A percentile compares a stretch with the other conserved stretches of the same genome.
These are phyloP conservation scores for Penicillium diatomitis DNA, from an alignment of 495 filamentous ascomycete genomes.

Conservation along the genomic window DNA sequence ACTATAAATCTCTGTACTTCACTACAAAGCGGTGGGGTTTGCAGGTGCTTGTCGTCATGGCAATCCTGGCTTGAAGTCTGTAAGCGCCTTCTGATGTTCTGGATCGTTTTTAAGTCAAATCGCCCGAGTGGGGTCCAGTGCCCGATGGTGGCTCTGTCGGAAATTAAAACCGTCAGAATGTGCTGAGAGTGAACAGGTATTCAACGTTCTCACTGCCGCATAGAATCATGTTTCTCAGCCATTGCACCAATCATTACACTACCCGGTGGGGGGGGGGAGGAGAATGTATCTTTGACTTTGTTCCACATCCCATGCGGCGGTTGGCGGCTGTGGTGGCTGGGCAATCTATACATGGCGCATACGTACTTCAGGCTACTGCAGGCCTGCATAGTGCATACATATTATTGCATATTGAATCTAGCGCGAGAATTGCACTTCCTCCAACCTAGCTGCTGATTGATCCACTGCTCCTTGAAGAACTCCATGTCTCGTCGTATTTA, in stretches of 20 bases:
- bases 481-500: too few relatives aligned
- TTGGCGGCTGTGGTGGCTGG: constrained; percentile 20
- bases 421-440: too few relatives aligned
- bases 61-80: constrained; percentile 8
- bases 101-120: not conserved
- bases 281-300: not conserved
- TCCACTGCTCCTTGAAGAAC: too few relatives aligned
- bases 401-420: too few relatives aligned
- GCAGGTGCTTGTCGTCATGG: constrained; percentile 12
- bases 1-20: too few relatives aligned
- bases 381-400: too few relatives aligned
- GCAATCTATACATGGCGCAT: constrained; percentile 4
- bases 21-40: constrained; percentile 3
- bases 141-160: constrained; percentile 8
- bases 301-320: constrained; percentile 1
- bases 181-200: too few relatives aligned
- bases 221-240: constrained; percentile 11
- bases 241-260: constrained; percentile 16
- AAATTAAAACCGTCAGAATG: too few relatives aligned
- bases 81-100: too few relatives aligned
- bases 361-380: too few relatives aligned
- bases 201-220: too few relatives aligned
- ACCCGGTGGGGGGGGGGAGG: not conserved
- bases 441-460: too few relatives aligned
- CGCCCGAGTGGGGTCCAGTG: constrained; percentile 10